Percentiles rank a stretch among this genome's conserved stretches.
phyloP scores from a whole-genome alignment of 805 yeast species.

The Hanseniaspora vineae region DNA sequence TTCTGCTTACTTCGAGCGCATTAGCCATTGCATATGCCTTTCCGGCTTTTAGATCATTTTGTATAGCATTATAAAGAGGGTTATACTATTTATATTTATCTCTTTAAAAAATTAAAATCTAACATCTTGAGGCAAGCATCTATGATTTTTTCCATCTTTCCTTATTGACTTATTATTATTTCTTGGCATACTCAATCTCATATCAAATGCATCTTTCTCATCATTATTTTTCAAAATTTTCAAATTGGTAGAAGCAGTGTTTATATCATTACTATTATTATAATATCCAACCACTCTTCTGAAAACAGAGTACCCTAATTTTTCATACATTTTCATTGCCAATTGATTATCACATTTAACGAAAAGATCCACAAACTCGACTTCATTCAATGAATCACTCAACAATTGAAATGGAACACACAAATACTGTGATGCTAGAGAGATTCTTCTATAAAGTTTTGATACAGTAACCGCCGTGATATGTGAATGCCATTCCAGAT shows the following conservation, averaged over 20 bases:
- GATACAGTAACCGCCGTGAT: slow-evolving; percentile 91
- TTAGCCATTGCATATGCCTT: too few relatives aligned
- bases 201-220: slow-evolving; percentile 75
- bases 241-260: slow-evolving; percentile 2
- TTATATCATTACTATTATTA: slow-evolving; percentile 30
- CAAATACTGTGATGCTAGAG: slow-evolving; percentile 60
- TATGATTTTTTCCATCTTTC: slow-evolving; percentile 43
- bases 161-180: slow-evolving; percentile 44
- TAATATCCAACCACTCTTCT: slow-evolving; percentile 86
- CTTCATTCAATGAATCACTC: slow-evolving; percentile 62
- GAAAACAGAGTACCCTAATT: slow-evolving; percentile 72
- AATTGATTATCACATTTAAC: slow-evolving; percentile 75
- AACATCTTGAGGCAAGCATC: slow-evolving; percentile 57
- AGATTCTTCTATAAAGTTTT: slow-evolving; percentile 69
- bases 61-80: too few relatives aligned
- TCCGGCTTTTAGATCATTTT: too few relatives aligned
- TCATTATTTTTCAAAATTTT: slow-evolving; percentile 37
- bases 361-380: slow-evolving; percentile 80
- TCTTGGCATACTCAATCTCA: slow-evolving; percentile 54
- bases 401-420: slow-evolving; percentile 62
- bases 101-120: slow-evolving; percentile 29
- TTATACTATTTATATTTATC: too few relatives aligned
- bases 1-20: too few relatives aligned
- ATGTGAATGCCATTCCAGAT: slow-evolving; percentile 88
- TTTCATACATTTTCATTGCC: slow-evolving; percentile 75